phyloP scores from a whole-genome alignment of 805 yeast genomes.

The Metschnikowia vanudenii region DNA sequence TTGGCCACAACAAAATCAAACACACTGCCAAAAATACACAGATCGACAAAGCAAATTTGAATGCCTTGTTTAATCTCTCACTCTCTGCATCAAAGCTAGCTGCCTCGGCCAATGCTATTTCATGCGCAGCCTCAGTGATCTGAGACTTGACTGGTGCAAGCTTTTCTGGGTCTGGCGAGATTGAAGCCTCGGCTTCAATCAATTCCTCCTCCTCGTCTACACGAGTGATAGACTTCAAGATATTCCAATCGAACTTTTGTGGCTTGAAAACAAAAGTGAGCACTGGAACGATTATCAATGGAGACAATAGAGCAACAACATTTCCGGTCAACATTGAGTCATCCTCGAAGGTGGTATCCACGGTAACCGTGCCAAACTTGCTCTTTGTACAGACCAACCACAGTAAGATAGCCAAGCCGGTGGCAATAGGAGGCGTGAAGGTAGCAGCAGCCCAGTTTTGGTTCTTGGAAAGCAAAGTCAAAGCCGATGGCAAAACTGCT shows the following conservation, averaged over 20 bases:
- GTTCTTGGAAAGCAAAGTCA: conserved; percentile 61
- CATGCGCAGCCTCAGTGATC: conserved; percentile 39
- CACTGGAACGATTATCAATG: conserved; percentile 62
- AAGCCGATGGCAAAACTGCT: conserved; percentile 75
- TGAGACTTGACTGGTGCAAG: conserved; percentile 38
- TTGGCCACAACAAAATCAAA: conserved; percentile 79
- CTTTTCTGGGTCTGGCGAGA: conserved; percentile 25
- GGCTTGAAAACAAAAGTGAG: conserved; percentile 64
- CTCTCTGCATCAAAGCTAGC: conserved; percentile 46
- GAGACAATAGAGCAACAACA: conserved; percentile 76
- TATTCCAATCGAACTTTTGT: conserved; percentile 72
- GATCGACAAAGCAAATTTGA: conserved; percentile 58
- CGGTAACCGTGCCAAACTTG: conserved; percentile 32
- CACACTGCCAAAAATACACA: conserved; percentile 62
- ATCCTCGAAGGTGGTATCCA: conserved; percentile 67
- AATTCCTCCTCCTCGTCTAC: conserved; percentile 74
- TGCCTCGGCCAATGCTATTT: conserved; percentile 29
- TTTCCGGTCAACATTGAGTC: conserved; percentile 90
- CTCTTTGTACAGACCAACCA: conserved; percentile 42
- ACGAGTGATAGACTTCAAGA: conserved; percentile 57
- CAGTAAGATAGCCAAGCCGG: conserved; percentile 67
- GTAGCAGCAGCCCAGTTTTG: conserved; percentile 71
- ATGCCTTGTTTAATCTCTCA: conserved; percentile 50
- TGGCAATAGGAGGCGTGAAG: conserved; percentile 75
- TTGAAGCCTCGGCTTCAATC: conserved; percentile 33